A percentile compares a stretch with the other conserved stretches of the same genome.
Evolutionary conservation across 208 protist species (phyloP).

Genomic region (Trypanosoma cruzi): DNA sequence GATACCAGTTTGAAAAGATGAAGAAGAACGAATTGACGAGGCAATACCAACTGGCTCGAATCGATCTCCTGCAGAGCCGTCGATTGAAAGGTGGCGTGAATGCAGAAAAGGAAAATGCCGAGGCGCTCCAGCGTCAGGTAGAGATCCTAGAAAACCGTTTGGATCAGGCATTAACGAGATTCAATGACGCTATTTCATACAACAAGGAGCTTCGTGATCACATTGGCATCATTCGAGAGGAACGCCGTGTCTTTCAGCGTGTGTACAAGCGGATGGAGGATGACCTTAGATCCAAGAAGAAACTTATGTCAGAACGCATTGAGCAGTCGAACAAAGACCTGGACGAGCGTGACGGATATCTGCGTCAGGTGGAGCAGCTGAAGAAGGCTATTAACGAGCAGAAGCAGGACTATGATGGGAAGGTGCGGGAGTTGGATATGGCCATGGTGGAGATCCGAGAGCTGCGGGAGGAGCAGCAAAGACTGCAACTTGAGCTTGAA

Average conservation of each 20-base stretch:
- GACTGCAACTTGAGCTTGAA: slow-evolving; percentile 84
- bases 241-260: slow-evolving; percentile 97
- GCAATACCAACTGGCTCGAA: slow-evolving; percentile 81
- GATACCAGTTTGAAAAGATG: slow-evolving; percentile 93
- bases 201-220: slow-evolving; percentile 96
- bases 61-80: slow-evolving; percentile 86
- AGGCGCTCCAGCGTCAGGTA: slow-evolving; percentile 92
- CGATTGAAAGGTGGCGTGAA: slow-evolving; percentile 91
- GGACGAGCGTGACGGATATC: slow-evolving; percentile 93
- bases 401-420: slow-evolving; percentile 74
- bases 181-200: slow-evolving; percentile 95
- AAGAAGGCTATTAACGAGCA: slow-evolving; percentile 74
- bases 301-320: slow-evolving; percentile 94
- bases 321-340: slow-evolving; percentile 95
- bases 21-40: slow-evolving; percentile 90
- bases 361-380: slow-evolving; percentile 86
- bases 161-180: slow-evolving; percentile 95
- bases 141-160: slow-evolving; percentile 95
- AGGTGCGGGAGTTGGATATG: slow-evolving; percentile 75
- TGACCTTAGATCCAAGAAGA: slow-evolving; percentile 93
- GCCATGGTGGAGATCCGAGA: slow-evolving; percentile 90
- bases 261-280: slow-evolving; percentile 96
- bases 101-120: slow-evolving; percentile 89
- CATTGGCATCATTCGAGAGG: slow-evolving; percentile 96
- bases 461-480: slow-evolving; percentile 85